Base-by-base conservation (phyloP, 2,329 filamentous ascomycete species). In the Clathrospora elynae region DNA sequence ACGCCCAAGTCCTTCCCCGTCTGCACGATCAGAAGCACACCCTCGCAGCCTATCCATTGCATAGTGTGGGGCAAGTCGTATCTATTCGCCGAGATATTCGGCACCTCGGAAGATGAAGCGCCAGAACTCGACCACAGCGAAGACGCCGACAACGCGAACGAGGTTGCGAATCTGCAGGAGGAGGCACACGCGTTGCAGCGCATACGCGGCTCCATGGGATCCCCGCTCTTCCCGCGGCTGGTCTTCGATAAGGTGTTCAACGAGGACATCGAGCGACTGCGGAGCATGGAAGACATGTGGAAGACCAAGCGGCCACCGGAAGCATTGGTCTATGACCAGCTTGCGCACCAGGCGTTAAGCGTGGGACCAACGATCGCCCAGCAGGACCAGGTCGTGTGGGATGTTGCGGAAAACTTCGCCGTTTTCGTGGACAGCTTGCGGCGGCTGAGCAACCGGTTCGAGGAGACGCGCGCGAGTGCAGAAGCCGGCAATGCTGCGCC, bases 61-160 rank as follows among this genome's bases (percentile, higher is more conserved):
- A 99, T 99, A 49, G 92, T 99, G 2, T 99, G 93, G 93, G 92
- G 83, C 13, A 99, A 97, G 74, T 96, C 90, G 68, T 99, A 97
- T 68, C 79, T 99, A 6, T 81, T 99, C 48, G 93, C 90, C 55
- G 93, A 99, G 70, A 84, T 99, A 6, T 99, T 96, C 59, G 93
- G 93, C 12, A 83, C 84, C 3, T 95, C 90, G 58, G 92, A 97
- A 70, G 90, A 96, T 48, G 87, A 92, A 51, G 80, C 87, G 1
- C 80, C 84, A 1, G 82, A 86, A 25, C 81, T 97, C 49, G 91
- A 96, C 62, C 82, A 88, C 55, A 86, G 87, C 1, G 82, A 86
- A 55, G 86, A 95, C 64, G 78, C 82, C 5, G 90, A 96, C 35
- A 96, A 97, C 68, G 83, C 86, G 5, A 76, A 86, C 35, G 93